Percentiles rank a stretch among this genome's conserved stretches.
Evolutionary conservation across 768 basidiomycete genomes (phyloP).

Genomic region (Trametopsis cervina): DNA sequence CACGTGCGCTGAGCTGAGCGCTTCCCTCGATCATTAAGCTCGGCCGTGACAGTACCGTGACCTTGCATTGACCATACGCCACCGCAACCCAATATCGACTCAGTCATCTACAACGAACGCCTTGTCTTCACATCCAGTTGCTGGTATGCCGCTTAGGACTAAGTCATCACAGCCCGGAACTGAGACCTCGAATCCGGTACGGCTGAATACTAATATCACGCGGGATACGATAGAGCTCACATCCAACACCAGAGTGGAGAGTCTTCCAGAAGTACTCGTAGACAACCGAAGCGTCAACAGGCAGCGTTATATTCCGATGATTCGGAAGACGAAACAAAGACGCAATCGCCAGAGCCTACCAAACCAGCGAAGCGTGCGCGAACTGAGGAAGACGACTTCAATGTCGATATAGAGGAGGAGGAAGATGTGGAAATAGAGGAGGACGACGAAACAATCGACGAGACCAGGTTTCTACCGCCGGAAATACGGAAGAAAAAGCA

Average conservation of each 20-base stretch:
- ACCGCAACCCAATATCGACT: no score
- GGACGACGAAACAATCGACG: slow-evolving; percentile 19
- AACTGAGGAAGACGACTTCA: slow-evolving; percentile 22
- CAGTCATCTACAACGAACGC: no score
- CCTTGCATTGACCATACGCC: no score
- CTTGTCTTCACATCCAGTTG: no score
- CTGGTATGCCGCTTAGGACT: no score
- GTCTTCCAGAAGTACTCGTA: slow-evolving; percentile 4
- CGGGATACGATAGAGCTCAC: no score
- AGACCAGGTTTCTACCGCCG: slow-evolving; percentile 17
- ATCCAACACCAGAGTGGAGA: background rate
- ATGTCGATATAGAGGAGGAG: slow-evolving; percentile 18
- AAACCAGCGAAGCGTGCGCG: slow-evolving; percentile 17
- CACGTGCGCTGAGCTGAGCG: no score
- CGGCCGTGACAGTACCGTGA: no score
- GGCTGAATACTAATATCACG: no score
- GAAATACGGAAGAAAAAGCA: background rate
- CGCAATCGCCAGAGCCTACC: slow-evolving; percentile 9
- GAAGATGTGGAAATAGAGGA: slow-evolving; percentile 21
- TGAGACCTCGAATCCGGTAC: no score
- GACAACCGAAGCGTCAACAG: slow-evolving; percentile 15
- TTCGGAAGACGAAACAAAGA: slow-evolving; percentile 15
- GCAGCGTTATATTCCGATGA: slow-evolving; percentile 23
- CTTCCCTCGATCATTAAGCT: no score
- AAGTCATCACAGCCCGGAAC: no score